Base-by-base conservation (phyloP, 371 early-diverging fungal species). In the Rhizomucor miehei region DNA sequence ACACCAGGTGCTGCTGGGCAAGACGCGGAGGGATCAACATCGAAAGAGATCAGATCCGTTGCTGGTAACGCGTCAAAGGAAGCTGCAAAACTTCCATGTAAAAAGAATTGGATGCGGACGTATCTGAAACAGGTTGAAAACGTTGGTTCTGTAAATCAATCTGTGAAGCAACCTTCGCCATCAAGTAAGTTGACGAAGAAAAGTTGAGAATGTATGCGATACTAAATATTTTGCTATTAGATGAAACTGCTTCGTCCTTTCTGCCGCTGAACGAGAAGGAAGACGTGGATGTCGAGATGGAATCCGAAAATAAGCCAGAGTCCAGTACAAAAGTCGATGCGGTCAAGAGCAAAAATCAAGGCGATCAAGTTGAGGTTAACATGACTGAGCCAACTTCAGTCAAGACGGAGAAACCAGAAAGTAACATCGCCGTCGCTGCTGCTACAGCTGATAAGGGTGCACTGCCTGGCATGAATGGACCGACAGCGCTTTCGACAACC, bases 81-180 rank as follows among this genome's bases (percentile, higher is more conserved):
- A 3, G 41, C 38, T 6, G 12, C 56, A 0, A 54, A 51, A 24
- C 44, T 62, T 16, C 63, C 63, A 16, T 62, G 53, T 35, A 62
- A 62, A 47, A 62, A 62, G 47, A 49, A 37, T 20, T 62, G 63
- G 63, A 53, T 57, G 51, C 53, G 55, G 12, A 50, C 44, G 21
- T 58, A 55, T 34, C 34, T 44, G 14, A 40, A 50, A 29, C 54
- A 60, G 44, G n/a, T 36, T 6, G 34, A 21, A 14, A 23, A 9
- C 21, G 29, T 29, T 3, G 29, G 8, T 29, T 5, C 29, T 5
- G 29, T 8, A 29, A 29, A 29, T 8, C 5, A 29, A 29, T 29
- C 29, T 5, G 29, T 8, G 8, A 29, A 29, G 5, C 5, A 29
- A 29, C 8, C 29, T 29, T 29, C 29, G 29, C 8, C 29, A 8